Evolutionary conservation across 768 basidiomycete species (phyloP).

Genomic region (Suillus ampliporus): DNA sequence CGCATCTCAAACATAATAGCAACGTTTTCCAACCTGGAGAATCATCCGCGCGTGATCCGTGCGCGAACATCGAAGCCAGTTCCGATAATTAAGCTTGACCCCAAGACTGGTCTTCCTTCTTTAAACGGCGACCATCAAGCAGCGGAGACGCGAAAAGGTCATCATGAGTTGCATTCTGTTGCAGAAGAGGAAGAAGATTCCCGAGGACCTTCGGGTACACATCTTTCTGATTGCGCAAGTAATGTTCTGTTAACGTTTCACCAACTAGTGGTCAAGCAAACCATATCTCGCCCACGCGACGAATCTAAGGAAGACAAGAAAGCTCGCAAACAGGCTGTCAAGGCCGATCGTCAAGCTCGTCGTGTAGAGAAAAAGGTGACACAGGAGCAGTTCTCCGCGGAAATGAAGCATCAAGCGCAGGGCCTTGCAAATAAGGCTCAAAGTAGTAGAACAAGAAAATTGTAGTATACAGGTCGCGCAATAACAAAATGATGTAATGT

Average conservation of each 20-base stretch:
- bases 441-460: slow-evolving; percentile 23
- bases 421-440: slow-evolving; percentile 51
- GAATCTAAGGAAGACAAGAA: slow-evolving; percentile 82
- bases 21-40: slow-evolving; percentile 96
- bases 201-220: background rate
- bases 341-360: slow-evolving; percentile 66
- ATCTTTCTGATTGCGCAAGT: background rate
- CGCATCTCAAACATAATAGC: slow-evolving; percentile 52
- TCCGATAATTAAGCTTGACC: slow-evolving; percentile 73
- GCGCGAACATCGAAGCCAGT: slow-evolving; percentile 59
- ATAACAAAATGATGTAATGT: slow-evolving; percentile 7
- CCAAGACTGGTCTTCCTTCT: slow-evolving; percentile 77
- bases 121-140: slow-evolving; percentile 38
- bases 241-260: slow-evolving; percentile 10
- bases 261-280: slow-evolving; percentile 39
- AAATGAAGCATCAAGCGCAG: slow-evolving; percentile 65
- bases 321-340: slow-evolving; percentile 71
- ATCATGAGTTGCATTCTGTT: slow-evolving; percentile 19
- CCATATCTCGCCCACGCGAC: slow-evolving; percentile 70
- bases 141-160: background rate
- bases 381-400: slow-evolving; percentile 66
- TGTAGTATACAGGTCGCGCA: slow-evolving; percentile 19
- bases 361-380: slow-evolving; percentile 70
- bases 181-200: slow-evolving; percentile 37
- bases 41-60: slow-evolving; percentile 90